Conservation (phyloP, 164 flowering plant genomes). For the Protea cynaroides region DNA sequence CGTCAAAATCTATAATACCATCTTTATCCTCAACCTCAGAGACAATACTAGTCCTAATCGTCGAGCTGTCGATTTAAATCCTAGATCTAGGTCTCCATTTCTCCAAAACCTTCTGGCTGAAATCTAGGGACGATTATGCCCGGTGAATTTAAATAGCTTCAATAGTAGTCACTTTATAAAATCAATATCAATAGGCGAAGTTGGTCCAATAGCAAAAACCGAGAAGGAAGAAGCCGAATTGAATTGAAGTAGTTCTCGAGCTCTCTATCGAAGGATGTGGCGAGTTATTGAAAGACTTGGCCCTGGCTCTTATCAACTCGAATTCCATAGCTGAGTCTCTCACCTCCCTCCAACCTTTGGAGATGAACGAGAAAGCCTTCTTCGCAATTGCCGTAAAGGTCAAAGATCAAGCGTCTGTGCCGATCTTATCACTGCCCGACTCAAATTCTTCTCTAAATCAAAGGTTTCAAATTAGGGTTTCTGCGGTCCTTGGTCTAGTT, state of each 20-base stretch:
- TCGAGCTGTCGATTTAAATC: slow-evolving; percentile 51
- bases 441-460: too few species aligned
- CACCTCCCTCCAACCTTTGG: slow-evolving; percentile 66
- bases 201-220: slow-evolving; percentile 29
- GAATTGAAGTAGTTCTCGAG: slow-evolving; percentile 58
- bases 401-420: slow-evolving; percentile 23
- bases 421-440: slow-evolving; percentile 15
- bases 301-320: slow-evolving; percentile 50
- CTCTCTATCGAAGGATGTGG: slow-evolving; percentile 63
- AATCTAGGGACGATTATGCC: slow-evolving; percentile 67
- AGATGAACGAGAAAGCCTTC: slow-evolving; percentile 52
- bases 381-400: slow-evolving; percentile 21
- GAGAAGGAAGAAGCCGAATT: slow-evolving; percentile 43
- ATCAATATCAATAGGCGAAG: slow-evolving; percentile 48
- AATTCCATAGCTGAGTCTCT: slow-evolving; percentile 67
- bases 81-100: slow-evolving; percentile 57
- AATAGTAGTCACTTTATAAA: slow-evolving; percentile 64
- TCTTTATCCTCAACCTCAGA: slow-evolving; percentile 44
- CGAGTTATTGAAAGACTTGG: slow-evolving; percentile 59
- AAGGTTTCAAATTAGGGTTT: too few species aligned
- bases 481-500: too few species aligned
- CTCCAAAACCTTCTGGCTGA: slow-evolving; percentile 57
- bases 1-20: slow-evolving; percentile 26
- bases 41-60: slow-evolving; percentile 53
- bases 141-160: slow-evolving; percentile 58